These are phyloP conservation scores for Leishmania tropica DNA, from an alignment of 208 protist genomes.

Conservation along the genomic window DNA sequence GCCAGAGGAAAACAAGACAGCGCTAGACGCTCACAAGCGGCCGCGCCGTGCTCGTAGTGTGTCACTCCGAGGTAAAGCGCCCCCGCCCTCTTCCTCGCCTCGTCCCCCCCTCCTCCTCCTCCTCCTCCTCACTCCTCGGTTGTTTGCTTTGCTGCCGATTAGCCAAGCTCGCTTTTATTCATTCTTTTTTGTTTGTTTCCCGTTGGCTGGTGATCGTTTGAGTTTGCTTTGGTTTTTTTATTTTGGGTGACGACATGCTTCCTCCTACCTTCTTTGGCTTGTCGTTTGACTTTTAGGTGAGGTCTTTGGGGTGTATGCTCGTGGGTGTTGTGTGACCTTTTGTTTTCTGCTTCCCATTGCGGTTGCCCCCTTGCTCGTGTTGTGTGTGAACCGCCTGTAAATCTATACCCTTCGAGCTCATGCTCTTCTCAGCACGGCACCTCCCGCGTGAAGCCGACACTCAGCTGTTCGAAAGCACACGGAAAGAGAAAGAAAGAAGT, in stretches of 20 bases:
- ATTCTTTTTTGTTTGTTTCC: background rate
- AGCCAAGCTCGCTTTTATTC: background rate
- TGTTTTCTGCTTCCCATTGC: background rate
- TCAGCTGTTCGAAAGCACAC: background rate
- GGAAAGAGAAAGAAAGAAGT: background rate
- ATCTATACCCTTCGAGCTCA: background rate
- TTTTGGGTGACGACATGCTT: background rate
- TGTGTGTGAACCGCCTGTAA: background rate
- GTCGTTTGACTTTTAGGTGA: background rate
- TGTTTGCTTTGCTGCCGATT: background rate
- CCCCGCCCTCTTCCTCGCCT: background rate
- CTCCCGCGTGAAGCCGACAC: background rate
- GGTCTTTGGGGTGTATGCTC: background rate
- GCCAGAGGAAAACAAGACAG: background rate
- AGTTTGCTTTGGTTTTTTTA: background rate
- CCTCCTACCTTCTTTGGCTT: background rate
- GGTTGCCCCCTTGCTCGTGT: background rate
- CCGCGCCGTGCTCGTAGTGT: background rate
- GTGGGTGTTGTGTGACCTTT: background rate
- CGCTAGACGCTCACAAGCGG: background rate
- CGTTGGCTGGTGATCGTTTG: too few species aligned
- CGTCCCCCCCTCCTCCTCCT: too few species aligned
- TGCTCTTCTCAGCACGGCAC: background rate
- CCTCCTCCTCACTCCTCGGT: background rate
- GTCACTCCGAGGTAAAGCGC: background rate